Evolutionary conservation across 2,329 filamentous ascomycete genomes (phyloP), one percentile per base, ranked within the genome.

Genomic region (Ophiostoma tasmaniense): DNA sequence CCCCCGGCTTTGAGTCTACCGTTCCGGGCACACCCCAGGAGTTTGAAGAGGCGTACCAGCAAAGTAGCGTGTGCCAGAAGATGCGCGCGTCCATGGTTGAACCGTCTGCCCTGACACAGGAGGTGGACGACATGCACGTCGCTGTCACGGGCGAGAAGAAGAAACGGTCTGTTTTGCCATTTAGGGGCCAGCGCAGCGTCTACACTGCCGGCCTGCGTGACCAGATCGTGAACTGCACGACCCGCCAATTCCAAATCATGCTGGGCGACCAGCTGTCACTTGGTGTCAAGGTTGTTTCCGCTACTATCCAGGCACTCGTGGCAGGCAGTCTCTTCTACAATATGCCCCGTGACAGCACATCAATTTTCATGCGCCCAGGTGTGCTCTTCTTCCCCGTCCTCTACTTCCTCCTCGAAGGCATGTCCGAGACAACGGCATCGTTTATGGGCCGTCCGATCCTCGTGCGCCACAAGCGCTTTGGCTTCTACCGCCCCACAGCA

Each of bases 401-500:
- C 70, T 88, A 95, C 81, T 96, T 94, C 77, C 92, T 91, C 64
- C 94, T 96, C 75, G 84, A 89, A 71, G 90, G 87, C 76, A 90
- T 90, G 68, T 84, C 95, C 55, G 92, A 95, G 83, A 95, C 96
- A 76, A 79, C 95, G 39, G 93, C 91, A 0, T 84, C 96, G 6
- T 97, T 95, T 76, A 87, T 91, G 1, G 92, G 97, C 85, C 89
- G 93, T 50, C 90, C 91, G 1, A 96, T 97, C 74, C 91, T 97
- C 71, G 92, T 97, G 76, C 97, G 97, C 77, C 93, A 97, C 74
- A 81, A 84, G 69, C 87, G 90, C 70, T 97, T 96, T 76, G 92
- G 92, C 22, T 83, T 97, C 22, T 96, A 97, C 75, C 93, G 96
- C 75, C 92, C 93, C 0, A 93, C 90, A 13, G 90, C 92, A 20